These are phyloP conservation scores for Amborella trichopoda DNA, from an alignment of 164 flowering plant species.

Conservation along the genomic window DNA sequence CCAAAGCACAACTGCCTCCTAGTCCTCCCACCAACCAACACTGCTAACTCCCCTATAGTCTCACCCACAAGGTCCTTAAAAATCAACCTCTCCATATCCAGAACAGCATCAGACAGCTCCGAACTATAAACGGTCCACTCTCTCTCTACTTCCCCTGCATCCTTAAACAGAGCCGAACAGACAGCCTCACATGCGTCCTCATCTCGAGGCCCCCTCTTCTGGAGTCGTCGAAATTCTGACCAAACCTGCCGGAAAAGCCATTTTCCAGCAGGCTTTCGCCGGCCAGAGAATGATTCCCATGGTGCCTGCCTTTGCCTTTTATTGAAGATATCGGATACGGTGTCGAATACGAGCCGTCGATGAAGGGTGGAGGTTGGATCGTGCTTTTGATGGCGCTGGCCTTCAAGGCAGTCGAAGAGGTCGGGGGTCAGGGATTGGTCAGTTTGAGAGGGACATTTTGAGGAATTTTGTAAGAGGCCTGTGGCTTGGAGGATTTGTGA, in stretches of 20 bases:
- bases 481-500: not conserved
- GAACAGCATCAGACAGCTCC: conserved; percentile 52
- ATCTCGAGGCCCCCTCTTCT: conserved; percentile 22
- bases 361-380: conserved; percentile 36
- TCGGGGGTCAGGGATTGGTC: no score
- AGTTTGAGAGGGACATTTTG: no score
- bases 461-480: conserved; percentile 12
- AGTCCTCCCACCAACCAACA: no score
- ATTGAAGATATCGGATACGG: conserved; percentile 43
- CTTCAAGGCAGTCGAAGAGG: conserved; percentile 33
- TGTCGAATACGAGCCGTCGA: conserved; percentile 61
- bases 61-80: conserved; percentile 83
- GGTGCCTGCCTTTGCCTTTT: conserved; percentile 39
- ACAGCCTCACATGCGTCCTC: conserved; percentile 49
- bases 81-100: conserved; percentile 72
- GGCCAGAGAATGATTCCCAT: conserved; percentile 33
- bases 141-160: no score
- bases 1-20: no score
- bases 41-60: conserved; percentile 52
- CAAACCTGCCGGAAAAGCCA: conserved; percentile 31
- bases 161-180: no score
- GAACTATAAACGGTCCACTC: no score
- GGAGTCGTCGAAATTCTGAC: conserved; percentile 43
- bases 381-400: conserved; percentile 37
- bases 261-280: conserved; percentile 1